Conservation (phyloP, 139 green algal genomes). For the Picochlorum sp. region DNA sequence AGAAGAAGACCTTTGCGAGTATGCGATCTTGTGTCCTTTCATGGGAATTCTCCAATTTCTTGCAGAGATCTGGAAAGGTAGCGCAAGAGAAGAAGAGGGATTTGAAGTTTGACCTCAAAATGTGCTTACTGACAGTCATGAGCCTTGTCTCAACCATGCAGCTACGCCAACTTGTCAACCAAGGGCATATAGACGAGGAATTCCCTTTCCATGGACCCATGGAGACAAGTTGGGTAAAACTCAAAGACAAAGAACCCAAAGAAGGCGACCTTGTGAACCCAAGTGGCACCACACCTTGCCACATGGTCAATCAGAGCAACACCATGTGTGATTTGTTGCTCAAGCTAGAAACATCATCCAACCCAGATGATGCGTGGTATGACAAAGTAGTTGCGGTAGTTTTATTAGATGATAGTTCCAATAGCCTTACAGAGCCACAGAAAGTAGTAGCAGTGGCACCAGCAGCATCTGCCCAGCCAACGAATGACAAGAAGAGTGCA, state of each 20-base stretch:
- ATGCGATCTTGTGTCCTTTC: not conserved
- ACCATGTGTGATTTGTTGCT: not conserved
- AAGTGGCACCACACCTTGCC: no score
- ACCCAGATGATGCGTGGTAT: constrained; percentile 53
- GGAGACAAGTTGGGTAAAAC: no score
- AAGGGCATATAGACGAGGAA: no score
- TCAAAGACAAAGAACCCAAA: no score
- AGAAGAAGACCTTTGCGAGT: not conserved
- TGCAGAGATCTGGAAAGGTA: not conserved
- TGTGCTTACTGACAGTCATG: no score
- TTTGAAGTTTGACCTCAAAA: no score
- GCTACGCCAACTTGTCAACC: no score
- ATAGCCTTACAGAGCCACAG: not conserved
- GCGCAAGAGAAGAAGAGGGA: no score
- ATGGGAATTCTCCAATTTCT: not conserved
- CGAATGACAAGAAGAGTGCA: constrained; percentile 42
- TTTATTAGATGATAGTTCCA: constrained; percentile 31
- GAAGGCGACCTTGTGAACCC: no score
- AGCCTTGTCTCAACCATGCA: no score
- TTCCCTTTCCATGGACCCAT: no score
- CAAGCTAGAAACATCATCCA: not conserved
- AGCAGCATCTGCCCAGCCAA: constrained; percentile 49
- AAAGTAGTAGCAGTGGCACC: constrained; percentile 60
- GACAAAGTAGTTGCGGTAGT: constrained; percentile 34
- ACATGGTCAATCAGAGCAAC: no score